Evolutionary conservation across 1,284 basidiomycete genomes (phyloP).

Genomic region (Veloboletus limbatus): DNA sequence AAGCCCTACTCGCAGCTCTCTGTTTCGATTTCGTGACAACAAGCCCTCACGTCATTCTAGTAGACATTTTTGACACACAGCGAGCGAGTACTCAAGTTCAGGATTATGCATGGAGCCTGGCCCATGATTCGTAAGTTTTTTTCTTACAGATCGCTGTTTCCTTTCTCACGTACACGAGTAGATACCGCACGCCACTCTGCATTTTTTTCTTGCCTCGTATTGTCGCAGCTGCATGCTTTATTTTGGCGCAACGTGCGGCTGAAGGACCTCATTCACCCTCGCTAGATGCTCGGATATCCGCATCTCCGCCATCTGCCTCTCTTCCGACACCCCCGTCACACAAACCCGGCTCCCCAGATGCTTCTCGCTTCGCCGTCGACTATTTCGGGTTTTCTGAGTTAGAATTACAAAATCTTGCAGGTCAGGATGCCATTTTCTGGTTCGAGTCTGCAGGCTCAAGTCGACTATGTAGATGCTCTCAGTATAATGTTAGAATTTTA

Average conservation of each 20-base stretch:
- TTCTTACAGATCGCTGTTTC: constrained; percentile 2
- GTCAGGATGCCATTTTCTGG: constrained; percentile 37
- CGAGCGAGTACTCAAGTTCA: constrained; percentile 49
- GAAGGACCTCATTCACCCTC: constrained; percentile 72
- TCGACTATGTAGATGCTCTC: constrained; percentile 49
- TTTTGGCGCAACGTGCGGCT: constrained; percentile 65
- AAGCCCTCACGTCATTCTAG: constrained; percentile 77
- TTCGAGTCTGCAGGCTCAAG: constrained; percentile 12
- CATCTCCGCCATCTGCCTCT: constrained; percentile 57
- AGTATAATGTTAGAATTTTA: constrained; percentile 73
- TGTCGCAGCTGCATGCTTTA: constrained; percentile 70
- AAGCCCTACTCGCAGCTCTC: constrained; percentile 80
- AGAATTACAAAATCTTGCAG: constrained; percentile 57
- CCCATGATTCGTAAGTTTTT: constrained; percentile 76
- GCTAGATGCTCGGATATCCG: constrained; percentile 66
- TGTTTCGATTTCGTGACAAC: constrained; percentile 90
- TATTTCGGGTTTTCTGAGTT: constrained; percentile 59
- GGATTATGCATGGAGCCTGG: constrained; percentile 78
- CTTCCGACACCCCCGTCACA: constrained; percentile 73
- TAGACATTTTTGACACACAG: constrained; percentile 59
- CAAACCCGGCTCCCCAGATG: constrained; percentile 67
- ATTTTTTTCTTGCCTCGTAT: constrained; percentile 63
- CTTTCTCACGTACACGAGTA: constrained; percentile 30
- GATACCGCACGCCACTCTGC: constrained; percentile 75
- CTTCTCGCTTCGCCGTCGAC: constrained; percentile 62